Evolutionary conservation across 495 filamentous ascomycete species (phyloP), one percentile per base, ranked within the genome.

Genomic region (Tuber indicum): DNA sequence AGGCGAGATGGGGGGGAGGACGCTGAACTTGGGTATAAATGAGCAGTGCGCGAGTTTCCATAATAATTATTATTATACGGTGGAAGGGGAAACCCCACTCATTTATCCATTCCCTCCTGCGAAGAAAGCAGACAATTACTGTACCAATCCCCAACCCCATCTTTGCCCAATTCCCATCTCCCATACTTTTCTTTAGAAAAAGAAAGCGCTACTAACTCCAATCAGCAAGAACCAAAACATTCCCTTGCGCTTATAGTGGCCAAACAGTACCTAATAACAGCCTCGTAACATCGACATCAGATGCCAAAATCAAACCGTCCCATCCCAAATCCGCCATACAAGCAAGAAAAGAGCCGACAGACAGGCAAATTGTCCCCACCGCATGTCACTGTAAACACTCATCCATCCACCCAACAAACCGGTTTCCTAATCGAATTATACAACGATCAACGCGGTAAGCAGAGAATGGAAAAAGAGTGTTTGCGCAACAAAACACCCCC

Each of bases 401-500:
- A 43, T 43, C 47, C 47, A 58, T 26, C 23, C 7, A 10, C n/a
- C 49, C 23, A n/a, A 12, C 26, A 17, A 66, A 66, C 26, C 3
- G 32, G 58, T 66, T 66, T 66, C 58, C 58, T 66, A 66, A 66
- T 66, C 26, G 26, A 66, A 66, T 66, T 66, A 66, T 66, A 66
- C 26, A 66, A 66, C 26, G 16, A 36, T 36, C 21, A 16, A 32
- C 52, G 32, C 32, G n/a, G 52, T 4, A 32, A 32, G 26, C 12
- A 0, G 47, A n/a, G 47, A 23, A 21, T 6, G 7, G 6, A 49
- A 23, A 49, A 49, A 19, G 23, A n/a, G 19, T 52, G 6, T n/a
- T 52, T n/a, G 7, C 47, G 6, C 21, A 52, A 52, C 21, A n/a
- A 23, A 58, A 49, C 19, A 49, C 47, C 19, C 47, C 47, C 49